Evolutionary conservation across 78 protist genomes (phyloP), one percentile per base, ranked within the genome.

Genomic region (Paulinella micropora): DNA sequence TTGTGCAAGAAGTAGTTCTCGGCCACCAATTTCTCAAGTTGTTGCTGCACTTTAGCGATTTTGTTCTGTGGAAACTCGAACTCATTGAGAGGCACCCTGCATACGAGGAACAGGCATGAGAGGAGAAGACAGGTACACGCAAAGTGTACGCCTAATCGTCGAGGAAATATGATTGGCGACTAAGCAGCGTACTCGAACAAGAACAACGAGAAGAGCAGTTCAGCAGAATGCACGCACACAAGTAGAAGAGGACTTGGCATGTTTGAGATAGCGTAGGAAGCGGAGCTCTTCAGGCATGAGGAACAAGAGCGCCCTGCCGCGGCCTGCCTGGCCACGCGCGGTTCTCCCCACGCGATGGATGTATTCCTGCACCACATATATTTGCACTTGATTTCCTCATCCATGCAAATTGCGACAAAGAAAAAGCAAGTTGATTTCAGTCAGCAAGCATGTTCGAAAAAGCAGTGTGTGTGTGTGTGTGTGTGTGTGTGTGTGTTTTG

Each of bases 341-440:
- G 99, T 97, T 29, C 99, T 94, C 29, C 99, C 99, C 28, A 97
- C 98, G 1, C 98, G 89, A 90, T 95, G 98, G 91, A 98, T 95
- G 93, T 97, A 97, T 79, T n/a, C n/a, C n/a, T n/a, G n/a, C n/a
- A n/a, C n/a, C n/a, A n/a, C n/a, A n/a, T n/a, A n/a, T n/a, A n/a
- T n/a, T n/a, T 96, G 96, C 93, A n/a, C n/a, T n/a, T n/a, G n/a
- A n/a, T n/a, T n/a, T n/a, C n/a, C n/a, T n/a, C n/a, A n/a, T n/a
- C n/a, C n/a, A n/a, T n/a, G n/a, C n/a, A n/a, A n/a, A n/a, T n/a
- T n/a, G n/a, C n/a, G n/a, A n/a, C n/a, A n/a, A n/a, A n/a, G n/a
- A n/a, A n/a, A n/a, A n/a, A n/a, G n/a, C n/a, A n/a, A n/a, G n/a
- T n/a, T n/a, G n/a, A n/a, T n/a, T n/a, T n/a, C n/a, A n/a, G n/a